Evolutionary conservation across 106 monocot genomes (phyloP).

Genomic region (Allium sativum): DNA sequence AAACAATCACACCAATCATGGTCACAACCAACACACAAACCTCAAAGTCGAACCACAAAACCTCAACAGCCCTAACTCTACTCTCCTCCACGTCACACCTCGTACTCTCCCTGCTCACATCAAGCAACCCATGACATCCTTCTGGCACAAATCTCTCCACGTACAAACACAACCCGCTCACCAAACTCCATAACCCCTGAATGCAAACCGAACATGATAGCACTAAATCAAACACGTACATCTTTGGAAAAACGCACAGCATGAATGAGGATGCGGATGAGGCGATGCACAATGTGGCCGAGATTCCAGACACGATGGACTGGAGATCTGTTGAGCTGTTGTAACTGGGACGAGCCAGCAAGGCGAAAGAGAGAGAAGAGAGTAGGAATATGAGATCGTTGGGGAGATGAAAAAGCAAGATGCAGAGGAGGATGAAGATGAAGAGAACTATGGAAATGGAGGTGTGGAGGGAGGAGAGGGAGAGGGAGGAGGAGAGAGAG

Average conservation of each 20-base stretch:
- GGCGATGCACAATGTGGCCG: constrained; percentile 20
- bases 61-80: constrained; percentile 31
- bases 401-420: constrained; percentile 11
- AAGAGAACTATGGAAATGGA: constrained; percentile 15
- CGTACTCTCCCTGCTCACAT: constrained; percentile 27
- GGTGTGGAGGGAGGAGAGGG: constrained; percentile 16
- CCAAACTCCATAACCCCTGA: constrained; percentile 55
- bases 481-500: constrained; percentile 22
- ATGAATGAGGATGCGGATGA: constrained; percentile 36
- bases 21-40: constrained; percentile 33
- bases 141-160: constrained; percentile 60
- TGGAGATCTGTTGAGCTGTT: constrained; percentile 49
- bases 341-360: constrained; percentile 27
- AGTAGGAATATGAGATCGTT: constrained; percentile 16
- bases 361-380: constrained; percentile 6
- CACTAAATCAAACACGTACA: constrained; percentile 52
- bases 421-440: constrained; percentile 14
- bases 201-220: constrained; percentile 41
- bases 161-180: constrained; percentile 49
- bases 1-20: constrained; percentile 26
- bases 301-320: constrained; percentile 20
- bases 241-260: constrained; percentile 21
- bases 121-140: constrained; percentile 49
- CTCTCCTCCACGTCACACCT: constrained; percentile 57
- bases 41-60: constrained; percentile 48